Evolutionary conservation across 225 moss, liverwort and hornwort species (phyloP), one percentile per base, ranked within the genome.

Genomic region (Polytrichum formosum): DNA sequence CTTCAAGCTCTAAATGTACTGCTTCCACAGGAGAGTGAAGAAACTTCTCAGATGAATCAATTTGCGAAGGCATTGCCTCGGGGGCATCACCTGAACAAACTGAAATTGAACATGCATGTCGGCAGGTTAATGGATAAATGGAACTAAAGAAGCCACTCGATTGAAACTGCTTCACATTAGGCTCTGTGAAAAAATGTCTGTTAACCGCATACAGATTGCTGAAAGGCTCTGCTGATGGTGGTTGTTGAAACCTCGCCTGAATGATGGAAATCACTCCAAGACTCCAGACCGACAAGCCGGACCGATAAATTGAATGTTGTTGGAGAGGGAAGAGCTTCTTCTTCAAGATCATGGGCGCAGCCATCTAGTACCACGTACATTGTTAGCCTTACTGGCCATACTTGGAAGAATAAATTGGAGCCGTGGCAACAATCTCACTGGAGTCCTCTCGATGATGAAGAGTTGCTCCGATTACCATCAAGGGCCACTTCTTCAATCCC

Each of bases 351-450:
- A 18, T 53, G 54, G 26, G 54, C 26, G 67, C 53, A 67, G 53
- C 67, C 67, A 67, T 67, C 53, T 67, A 54, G 54, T 21, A 26
- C 25, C 23, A 22, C 67, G 28, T 23, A 55, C 67, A 67, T 55
- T 26, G 53, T 54, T 67, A 20, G 53, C 22, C 53, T 67, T 22
- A 53, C 67, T 67, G 67, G 53, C 67, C 67, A 67, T 67, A 67
- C 53, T 67, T 13, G n/a, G 26, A 25, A 13, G 21, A 26, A 62
- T 62, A 26, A 22, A 5, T 26, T 63, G 27, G 62, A 23, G 27
- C 62, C 23, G 21, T 22, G 25, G 9, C 26, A 23, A 8, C 17
- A 63, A 63, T 16, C 26, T 22, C 62, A 13, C 16, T 16, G 26
- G 27, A 25, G 58, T 58, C 37, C 37, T 37, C 37, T 37, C 13